A percentile compares a stretch with the other conserved stretches of the same genome.
Evolutionary conservation across 768 basidiomycete genomes (phyloP).

Genomic region (Russula foetens): DNA sequence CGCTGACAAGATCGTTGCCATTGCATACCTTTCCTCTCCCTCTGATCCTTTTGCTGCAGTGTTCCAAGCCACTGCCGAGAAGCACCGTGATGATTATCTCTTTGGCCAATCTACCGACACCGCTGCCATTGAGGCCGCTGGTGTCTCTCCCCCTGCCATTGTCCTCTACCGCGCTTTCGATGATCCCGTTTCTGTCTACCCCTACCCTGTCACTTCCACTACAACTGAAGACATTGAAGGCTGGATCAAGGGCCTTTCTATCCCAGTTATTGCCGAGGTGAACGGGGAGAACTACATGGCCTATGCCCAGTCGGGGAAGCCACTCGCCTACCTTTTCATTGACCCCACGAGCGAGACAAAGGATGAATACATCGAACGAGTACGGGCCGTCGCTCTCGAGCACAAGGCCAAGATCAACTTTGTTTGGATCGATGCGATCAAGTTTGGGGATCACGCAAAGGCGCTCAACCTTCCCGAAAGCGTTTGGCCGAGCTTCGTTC

Average conservation of each 20-base stretch:
- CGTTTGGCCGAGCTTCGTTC: constrained; percentile 90
- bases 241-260: constrained; percentile 77
- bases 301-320: constrained; percentile 77
- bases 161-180: constrained; percentile 92
- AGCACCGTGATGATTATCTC: constrained; percentile 87
- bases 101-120: constrained; percentile 82
- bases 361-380: constrained; percentile 52
- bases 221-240: constrained; percentile 54
- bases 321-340: constrained; percentile 91
- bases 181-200: constrained; percentile 65
- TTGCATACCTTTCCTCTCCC: constrained; percentile 75
- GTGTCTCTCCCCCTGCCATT: constrained; percentile 72
- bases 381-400: constrained; percentile 72
- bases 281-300: constrained; percentile 85
- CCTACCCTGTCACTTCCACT: constrained; percentile 48
- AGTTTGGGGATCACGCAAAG: constrained; percentile 93
- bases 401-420: constrained; percentile 90
- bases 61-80: constrained; percentile 75
- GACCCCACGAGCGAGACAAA: constrained; percentile 66
- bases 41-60: constrained; percentile 62
- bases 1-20: constrained; percentile 82
- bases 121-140: constrained; percentile 57
- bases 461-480: constrained; percentile 79
- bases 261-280: constrained; percentile 89
- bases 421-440: constrained; percentile 95